Percentiles rank a stretch among this genome's conserved stretches.
These are phyloP conservation scores for cucumber (Cucumis sativus) DNA, from an alignment of 306 rosid genomes.

Conservation along the genomic window Cucumber_9930_V3 NC_026656.2:22179001-22179500, in stretches of 20 bases:
- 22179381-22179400: no score
- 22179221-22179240: neutral
- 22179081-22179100: constrained; percentile 70
- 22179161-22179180: constrained; percentile 41
- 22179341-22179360: no score
- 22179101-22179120: constrained; percentile 56
- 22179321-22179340: no score
- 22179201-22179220: neutral
- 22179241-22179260: neutral
- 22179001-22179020: constrained; percentile 48
- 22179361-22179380: no score
- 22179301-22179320: no score
- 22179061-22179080: constrained; percentile 70
- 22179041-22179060: constrained; percentile 46
- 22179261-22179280: neutral
- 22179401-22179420: no score
- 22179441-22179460: no score
- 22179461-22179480: no score
- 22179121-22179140: constrained; percentile 68
- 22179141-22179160: constrained; percentile 56
- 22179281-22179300: neutral
- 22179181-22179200: constrained; percentile 19
- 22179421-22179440: no score
- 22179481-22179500: no score
- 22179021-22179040: constrained; percentile 15